These are phyloP conservation scores for Phytophthora capsici DNA, from an alignment of 352 stramenopile species.

Conservation along the genomic window DNA sequence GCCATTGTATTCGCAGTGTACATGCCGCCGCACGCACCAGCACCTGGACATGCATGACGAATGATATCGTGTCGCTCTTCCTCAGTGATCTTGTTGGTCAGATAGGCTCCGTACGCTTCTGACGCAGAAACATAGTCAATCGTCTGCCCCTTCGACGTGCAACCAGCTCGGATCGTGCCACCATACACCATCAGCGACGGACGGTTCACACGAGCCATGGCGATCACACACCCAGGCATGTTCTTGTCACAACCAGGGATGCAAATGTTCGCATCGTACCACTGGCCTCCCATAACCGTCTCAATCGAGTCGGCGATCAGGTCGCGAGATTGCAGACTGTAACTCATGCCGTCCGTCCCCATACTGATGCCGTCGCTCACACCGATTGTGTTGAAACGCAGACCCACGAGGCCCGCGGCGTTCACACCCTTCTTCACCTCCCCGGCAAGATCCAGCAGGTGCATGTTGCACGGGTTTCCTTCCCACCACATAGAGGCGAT, in stretches of 20 bases:
- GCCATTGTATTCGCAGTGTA: conserved; percentile 99
- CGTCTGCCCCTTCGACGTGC: conserved; percentile 82
- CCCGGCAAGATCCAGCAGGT: conserved; percentile 95
- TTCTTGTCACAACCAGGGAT: conserved; percentile 99
- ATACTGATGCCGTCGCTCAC: conserved; percentile 98
- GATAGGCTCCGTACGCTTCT: no score
- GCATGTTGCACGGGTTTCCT: conserved; percentile 99
- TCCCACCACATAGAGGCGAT: conserved; percentile 99
- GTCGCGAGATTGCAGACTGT: conserved; percentile 95
- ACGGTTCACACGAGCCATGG: conserved; percentile 98
- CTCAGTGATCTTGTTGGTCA: conserved; percentile 68
- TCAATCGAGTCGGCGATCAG: conserved; percentile 99
- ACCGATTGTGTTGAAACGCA: conserved; percentile 98
- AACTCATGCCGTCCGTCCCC: conserved; percentile 97
- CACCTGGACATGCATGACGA: conserved; percentile 94
- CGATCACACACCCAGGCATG: conserved; percentile 98
- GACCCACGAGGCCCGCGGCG: conserved; percentile 90
- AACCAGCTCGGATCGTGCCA: conserved; percentile 96
- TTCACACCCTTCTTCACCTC: conserved; percentile 96
- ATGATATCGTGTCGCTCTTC: conserved; percentile 94
- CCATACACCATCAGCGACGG: conserved; percentile 99
- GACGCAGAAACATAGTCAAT: conserved; percentile 38
- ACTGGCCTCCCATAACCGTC: conserved; percentile 98
- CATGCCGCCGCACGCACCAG: conserved; percentile 97
- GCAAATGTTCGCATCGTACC: conserved; percentile 98